phyloP scores from a whole-genome alignment of 1,139 yeast genomes.

The Kurtzmaniella natalensis region DNA sequence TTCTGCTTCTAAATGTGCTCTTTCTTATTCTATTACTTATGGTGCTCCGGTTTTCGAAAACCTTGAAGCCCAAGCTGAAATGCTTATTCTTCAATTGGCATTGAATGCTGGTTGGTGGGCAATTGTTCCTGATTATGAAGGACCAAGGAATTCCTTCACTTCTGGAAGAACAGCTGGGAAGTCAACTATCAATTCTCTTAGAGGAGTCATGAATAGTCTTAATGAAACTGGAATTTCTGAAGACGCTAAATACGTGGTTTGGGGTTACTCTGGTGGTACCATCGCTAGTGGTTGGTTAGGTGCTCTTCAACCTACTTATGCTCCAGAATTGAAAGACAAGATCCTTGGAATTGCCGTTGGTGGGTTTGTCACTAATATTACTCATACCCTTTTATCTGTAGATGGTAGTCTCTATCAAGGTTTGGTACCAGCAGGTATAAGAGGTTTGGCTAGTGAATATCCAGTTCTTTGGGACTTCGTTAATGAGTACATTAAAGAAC shows the following conservation, averaged over 20 bases:
- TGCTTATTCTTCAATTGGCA: conserved; percentile 19
- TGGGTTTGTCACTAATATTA: conserved; percentile 17
- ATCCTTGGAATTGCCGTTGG: conserved; percentile 17
- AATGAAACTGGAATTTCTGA: conserved; percentile 25
- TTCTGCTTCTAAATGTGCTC: conserved; percentile 24
- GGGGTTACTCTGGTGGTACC: conserved; percentile 42
- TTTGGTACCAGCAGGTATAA: conserved; percentile 16
- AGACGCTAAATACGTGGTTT: conserved; percentile 24
- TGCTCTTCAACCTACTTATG: conserved; percentile 21
- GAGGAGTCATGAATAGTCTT: conserved; percentile 23
- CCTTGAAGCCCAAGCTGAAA: conserved; percentile 19
- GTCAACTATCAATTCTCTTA: conserved; percentile 26
- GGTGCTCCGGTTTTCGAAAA: conserved; percentile 19
- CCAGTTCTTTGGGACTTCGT: conserved; percentile 7
- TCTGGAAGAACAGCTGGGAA: conserved; percentile 29
- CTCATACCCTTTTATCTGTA: conserved; percentile 16
- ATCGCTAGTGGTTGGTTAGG: conserved; percentile 37
- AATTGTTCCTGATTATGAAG: conserved; percentile 30
- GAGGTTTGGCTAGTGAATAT: conserved; percentile 15
- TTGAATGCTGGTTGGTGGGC: conserved; percentile 33
- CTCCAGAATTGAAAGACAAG: conserved; percentile 16
- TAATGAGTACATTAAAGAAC: background rate
- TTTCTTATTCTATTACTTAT: conserved; percentile 25
- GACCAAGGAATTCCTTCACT: conserved; percentile 21
- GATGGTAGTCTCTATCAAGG: conserved; percentile 23